Percentiles rank a stretch among this genome's conserved stretches.
phyloP scores from a whole-genome alignment of 1,139 yeast species.

The Lodderomyces parapsilosis region DNA sequence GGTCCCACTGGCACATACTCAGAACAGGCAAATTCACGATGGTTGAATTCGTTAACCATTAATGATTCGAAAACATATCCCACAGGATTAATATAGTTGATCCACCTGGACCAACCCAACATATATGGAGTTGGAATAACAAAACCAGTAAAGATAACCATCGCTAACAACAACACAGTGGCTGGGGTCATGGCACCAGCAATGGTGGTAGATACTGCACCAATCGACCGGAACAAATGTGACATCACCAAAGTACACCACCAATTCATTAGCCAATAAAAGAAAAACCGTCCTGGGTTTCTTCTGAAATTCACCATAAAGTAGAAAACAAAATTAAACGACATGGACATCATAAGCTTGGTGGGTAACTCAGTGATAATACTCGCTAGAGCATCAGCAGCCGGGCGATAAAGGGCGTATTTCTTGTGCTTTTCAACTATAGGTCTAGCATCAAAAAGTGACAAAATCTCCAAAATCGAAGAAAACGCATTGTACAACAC shows the following conservation, averaged over 20 bases:
- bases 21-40: constrained; percentile 49
- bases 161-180: constrained; percentile 50
- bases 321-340: constrained; percentile 50
- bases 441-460: constrained; percentile 56
- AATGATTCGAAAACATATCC: constrained; percentile 57
- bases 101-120: constrained; percentile 68
- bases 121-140: constrained; percentile 55
- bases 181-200: constrained; percentile 66
- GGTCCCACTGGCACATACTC: constrained; percentile 46
- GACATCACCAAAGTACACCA: constrained; percentile 53
- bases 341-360: constrained; percentile 45
- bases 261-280: constrained; percentile 44
- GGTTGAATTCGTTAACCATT: constrained; percentile 54
- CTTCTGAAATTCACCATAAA: constrained; percentile 58
- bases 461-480: constrained; percentile 57
- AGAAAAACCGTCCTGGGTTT: constrained; percentile 61
- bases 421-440: constrained; percentile 62
- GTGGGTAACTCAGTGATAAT: constrained; percentile 59
- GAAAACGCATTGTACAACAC: constrained; percentile 56
- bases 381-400: constrained; percentile 63
- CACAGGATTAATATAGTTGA: constrained; percentile 56
- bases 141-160: constrained; percentile 60
- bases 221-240: constrained; percentile 59
- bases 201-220: constrained; percentile 53
- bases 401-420: constrained; percentile 62